Evolutionary conservation across 352 stramenopile species (phyloP), one percentile per base, ranked within the genome.

Genomic region (Bremia lactucae): DNA sequence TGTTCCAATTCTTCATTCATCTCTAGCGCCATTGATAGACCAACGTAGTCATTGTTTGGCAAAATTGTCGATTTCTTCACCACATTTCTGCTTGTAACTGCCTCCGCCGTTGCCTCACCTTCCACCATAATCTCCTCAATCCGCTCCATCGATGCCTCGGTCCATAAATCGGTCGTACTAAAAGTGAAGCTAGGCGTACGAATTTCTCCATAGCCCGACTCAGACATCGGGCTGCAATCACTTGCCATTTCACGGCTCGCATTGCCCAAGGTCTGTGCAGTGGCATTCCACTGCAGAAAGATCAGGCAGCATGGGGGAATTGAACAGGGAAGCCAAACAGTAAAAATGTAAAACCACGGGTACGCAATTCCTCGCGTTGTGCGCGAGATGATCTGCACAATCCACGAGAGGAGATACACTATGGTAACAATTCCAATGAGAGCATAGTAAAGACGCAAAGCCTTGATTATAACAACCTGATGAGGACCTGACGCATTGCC

Each of bases 331-430:
- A 93, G 55, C 80, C 80, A 93, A 2, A 93, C 78, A 2, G 76
- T 88, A 46, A 87, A 90, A 53, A 93, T 79, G 64, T 93, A 93
- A 51, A 73, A 93, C 78, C 75, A 88, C n/a, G 79, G 78, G 53
- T 91, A 90, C 20, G 76, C 69, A 11, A 94, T 80, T 2, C 68
- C 70, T 3, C 49, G 51, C 7, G 68, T 62, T 10, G 55, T 67
- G 1, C 75, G 69, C 14, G 72, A 86, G 49, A 82, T 65, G 45
- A 94, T 72, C 49, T 94, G 78, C 7, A 91, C 64, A 14, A 88
- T 55, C 72, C 76, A 94, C 7, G 81, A 88, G 2, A 94, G 49
- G 18, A 94, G 51, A 35, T 91, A 94, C 36, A 90, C 79, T 16
- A 80, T 36, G 9, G 81, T 94, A 21, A 94, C 81, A 29, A 94